phyloP scores from a whole-genome alignment of 176 grass and related monocot genomes.

The Musa schizocarpa region DNA sequence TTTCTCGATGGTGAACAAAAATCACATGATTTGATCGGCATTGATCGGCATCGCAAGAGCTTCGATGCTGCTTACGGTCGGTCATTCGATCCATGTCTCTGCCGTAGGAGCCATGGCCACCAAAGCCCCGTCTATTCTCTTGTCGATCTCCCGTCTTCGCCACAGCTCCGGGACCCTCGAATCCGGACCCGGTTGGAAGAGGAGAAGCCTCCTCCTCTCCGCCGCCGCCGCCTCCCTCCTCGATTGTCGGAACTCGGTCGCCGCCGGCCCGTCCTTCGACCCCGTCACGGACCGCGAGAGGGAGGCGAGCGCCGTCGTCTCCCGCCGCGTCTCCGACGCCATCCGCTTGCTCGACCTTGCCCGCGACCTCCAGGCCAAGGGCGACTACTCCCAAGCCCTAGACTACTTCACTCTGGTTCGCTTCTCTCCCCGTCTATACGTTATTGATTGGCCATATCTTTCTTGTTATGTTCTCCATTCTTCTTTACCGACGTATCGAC shows the following conservation, averaged over 20 bases:
- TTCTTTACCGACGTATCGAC: neutral
- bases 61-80: too few species aligned
- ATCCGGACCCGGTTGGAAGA: slow-evolving; percentile 7
- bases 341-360: slow-evolving; percentile 48
- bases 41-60: too few species aligned
- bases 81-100: neutral
- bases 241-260: neutral
- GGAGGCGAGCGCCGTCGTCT: slow-evolving; percentile 38
- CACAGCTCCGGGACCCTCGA: neutral
- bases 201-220: slow-evolving; percentile 34
- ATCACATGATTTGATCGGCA: too few species aligned
- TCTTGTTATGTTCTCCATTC: neutral
- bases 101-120: neutral
- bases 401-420: slow-evolving; percentile 54
- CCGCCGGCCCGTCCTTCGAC: slow-evolving; percentile 26
- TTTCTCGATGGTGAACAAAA: too few species aligned
- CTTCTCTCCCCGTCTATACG: neutral
- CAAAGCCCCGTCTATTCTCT: neutral
- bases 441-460: neutral
- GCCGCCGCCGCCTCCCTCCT: slow-evolving; percentile 23
- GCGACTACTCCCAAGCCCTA: slow-evolving; percentile 59
- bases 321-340: slow-evolving; percentile 51
- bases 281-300: slow-evolving; percentile 44
- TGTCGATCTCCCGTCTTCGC: neutral
- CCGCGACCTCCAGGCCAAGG: slow-evolving; percentile 74